Evolutionary conservation across 208 protist species (phyloP).

Genomic region (Naegleria fowleri): DNA sequence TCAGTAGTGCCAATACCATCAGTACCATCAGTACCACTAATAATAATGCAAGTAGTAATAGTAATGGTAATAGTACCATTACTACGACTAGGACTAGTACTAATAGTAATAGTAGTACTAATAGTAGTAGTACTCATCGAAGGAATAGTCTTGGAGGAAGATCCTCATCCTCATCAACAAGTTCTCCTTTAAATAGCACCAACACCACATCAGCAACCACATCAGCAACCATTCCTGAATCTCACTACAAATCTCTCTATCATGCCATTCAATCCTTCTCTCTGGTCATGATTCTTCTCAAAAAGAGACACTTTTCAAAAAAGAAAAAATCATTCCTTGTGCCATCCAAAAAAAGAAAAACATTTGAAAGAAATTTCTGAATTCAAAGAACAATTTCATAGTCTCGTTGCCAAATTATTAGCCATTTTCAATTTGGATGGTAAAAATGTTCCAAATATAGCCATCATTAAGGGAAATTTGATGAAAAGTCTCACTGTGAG

Average conservation of each 20-base stretch:
- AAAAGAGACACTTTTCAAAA: not conserved
- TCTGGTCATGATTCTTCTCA: not conserved
- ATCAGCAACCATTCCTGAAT: not conserved
- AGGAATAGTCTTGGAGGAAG: too few species aligned
- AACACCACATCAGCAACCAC: too few species aligned
- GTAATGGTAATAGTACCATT: too few species aligned
- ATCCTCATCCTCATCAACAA: too few species aligned
- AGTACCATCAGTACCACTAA: too few species aligned
- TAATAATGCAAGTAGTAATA: too few species aligned
- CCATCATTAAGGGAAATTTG: not conserved
- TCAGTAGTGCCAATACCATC: too few species aligned
- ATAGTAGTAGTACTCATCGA: too few species aligned
- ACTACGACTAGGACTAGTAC: too few species aligned
- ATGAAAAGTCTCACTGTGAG: not conserved
- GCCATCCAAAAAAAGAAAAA: not conserved
- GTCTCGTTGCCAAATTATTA: not conserved
- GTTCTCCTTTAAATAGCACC: too few species aligned
- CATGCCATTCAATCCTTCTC: not conserved
- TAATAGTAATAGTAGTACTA: too few species aligned
- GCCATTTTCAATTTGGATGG: not conserved
- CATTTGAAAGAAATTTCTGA: not conserved
- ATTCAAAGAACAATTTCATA: not conserved
- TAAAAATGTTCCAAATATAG: not conserved
- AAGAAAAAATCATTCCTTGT: not conserved
- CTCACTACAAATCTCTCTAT: not conserved